These are phyloP conservation scores for Fusarium zealandicum DNA, from an alignment of 2,329 filamentous ascomycete genomes.

Conservation along the genomic window DNA sequence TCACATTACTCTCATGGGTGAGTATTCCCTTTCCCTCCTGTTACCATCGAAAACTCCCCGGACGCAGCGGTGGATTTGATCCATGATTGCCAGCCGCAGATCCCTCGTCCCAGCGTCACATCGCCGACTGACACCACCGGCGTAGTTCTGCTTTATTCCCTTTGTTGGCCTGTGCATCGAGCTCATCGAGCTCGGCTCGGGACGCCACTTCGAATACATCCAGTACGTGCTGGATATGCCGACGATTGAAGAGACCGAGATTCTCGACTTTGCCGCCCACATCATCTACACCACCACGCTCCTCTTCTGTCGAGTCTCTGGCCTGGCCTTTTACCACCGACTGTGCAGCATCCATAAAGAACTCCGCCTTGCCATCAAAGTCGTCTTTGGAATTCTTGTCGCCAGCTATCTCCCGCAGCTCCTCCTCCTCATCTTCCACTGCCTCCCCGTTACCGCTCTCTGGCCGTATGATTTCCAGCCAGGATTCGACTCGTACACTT, in stretches of 20 bases:
- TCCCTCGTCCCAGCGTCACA: not conserved
- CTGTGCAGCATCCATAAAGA: conserved; percentile 50
- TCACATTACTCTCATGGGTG: conserved; percentile 49
- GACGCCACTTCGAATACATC: conserved; percentile 54
- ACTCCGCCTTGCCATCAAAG: conserved; percentile 47
- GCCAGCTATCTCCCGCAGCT: conserved; percentile 57
- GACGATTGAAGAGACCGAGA: conserved; percentile 52
- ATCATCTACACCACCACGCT: conserved; percentile 60
- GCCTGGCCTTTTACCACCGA: conserved; percentile 59
- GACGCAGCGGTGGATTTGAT: not conserved
- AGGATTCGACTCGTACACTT: conserved; percentile 50
- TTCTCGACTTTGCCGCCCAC: conserved; percentile 59
- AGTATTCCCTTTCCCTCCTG: conserved; percentile 14
- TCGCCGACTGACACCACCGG: conserved; percentile 13
- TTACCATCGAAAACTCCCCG: not conserved
- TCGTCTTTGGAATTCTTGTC: conserved; percentile 48
- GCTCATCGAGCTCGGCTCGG: conserved; percentile 57
- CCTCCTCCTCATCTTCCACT: conserved; percentile 60
- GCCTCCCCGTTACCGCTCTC: conserved; percentile 56
- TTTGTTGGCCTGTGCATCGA: conserved; percentile 54
- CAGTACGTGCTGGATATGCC: conserved; percentile 54
- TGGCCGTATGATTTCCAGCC: conserved; percentile 61
- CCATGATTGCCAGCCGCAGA: conserved; percentile 2
- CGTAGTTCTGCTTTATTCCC: conserved; percentile 48
- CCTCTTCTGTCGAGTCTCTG: conserved; percentile 58